A percentile compares a stretch with the other conserved stretches of the same genome.
Evolutionary conservation across 768 basidiomycete genomes (phyloP).

Genomic region (Mycena sanguinolenta): DNA sequence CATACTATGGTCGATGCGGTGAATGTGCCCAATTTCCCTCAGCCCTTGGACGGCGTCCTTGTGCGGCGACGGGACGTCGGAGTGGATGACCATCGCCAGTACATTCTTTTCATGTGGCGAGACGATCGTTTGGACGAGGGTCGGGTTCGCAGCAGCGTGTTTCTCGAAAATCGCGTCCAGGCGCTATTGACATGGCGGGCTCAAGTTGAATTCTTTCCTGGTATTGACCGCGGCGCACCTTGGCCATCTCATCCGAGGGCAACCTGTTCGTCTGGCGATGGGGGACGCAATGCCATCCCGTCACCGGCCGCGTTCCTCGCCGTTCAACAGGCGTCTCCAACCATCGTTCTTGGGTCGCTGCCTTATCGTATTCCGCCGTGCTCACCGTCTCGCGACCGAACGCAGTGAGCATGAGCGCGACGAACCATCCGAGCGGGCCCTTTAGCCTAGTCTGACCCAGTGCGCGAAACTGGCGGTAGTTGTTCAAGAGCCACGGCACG

Average conservation of each 20-base stretch:
- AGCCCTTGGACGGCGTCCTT: constrained; percentile 30
- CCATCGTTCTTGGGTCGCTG: constrained; percentile 34
- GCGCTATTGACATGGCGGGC: constrained; percentile 5
- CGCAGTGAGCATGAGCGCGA: constrained; percentile 17
- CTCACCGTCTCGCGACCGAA: constrained; percentile 35
- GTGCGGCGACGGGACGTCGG: constrained; percentile 36
- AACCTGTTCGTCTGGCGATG: constrained; percentile 41
- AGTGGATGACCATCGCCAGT: constrained; percentile 38
- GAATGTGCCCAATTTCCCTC: constrained; percentile 44
- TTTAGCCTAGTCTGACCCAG: constrained; percentile 14
- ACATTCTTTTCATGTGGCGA: constrained; percentile 39
- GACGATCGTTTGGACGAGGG: constrained; percentile 34
- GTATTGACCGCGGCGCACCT: constrained; percentile 24
- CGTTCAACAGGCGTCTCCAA: constrained; percentile 34
- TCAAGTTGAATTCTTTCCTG: neutral
- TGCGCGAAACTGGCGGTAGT: constrained; percentile 24
- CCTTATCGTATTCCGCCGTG: constrained; percentile 27
- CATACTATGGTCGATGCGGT: constrained; percentile 41
- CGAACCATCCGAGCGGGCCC: constrained; percentile 29
- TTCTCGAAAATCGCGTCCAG: constrained; percentile 35
- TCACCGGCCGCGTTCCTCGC: constrained; percentile 37
- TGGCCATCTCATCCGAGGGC: constrained; percentile 31
- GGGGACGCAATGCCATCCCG: constrained; percentile 43
- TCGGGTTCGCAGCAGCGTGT: constrained; percentile 34
- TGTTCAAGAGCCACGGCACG: constrained; percentile 24